Evolutionary conservation across 2,329 filamentous ascomycete species (phyloP).

Genomic region (Beauveria scarabaeidicola): DNA sequence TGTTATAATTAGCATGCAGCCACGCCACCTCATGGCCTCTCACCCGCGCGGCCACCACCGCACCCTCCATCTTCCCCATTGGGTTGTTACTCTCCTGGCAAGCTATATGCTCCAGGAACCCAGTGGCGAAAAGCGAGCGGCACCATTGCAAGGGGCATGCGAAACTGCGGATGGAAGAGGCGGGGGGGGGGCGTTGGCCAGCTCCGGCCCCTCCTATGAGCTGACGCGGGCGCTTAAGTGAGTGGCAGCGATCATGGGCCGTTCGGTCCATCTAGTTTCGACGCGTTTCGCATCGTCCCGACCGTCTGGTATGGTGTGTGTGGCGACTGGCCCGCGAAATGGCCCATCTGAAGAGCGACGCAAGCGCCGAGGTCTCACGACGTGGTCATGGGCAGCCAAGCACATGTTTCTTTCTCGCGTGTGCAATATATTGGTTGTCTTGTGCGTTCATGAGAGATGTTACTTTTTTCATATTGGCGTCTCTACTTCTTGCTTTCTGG

Average conservation of each 20-base stretch:
- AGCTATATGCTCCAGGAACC: not conserved
- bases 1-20: not conserved
- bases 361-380: not conserved
- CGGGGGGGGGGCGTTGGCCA: not conserved
- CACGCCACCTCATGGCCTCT: not conserved
- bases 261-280: not conserved
- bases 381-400: not conserved
- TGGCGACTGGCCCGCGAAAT: not conserved
- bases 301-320: conserved; percentile 1
- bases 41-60: not conserved
- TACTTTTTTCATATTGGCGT: too few relatives aligned
- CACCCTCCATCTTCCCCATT: not conserved
- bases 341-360: not conserved
- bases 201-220: not conserved
- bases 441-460: too few relatives aligned
- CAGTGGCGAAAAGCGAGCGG: not conserved
- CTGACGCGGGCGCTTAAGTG: not conserved
- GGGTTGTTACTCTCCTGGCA: not conserved
- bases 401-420: not conserved
- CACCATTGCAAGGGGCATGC: conserved; percentile 4
- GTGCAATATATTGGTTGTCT: too few relatives aligned
- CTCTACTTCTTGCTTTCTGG: not conserved
- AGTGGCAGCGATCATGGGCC: not conserved
- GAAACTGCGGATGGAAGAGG: not conserved
- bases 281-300: conserved; percentile 6